These are phyloP conservation scores for Hyparrhenia diplandra DNA, from an alignment of 176 grass and related monocot species.

Conservation along the genomic window DNA sequence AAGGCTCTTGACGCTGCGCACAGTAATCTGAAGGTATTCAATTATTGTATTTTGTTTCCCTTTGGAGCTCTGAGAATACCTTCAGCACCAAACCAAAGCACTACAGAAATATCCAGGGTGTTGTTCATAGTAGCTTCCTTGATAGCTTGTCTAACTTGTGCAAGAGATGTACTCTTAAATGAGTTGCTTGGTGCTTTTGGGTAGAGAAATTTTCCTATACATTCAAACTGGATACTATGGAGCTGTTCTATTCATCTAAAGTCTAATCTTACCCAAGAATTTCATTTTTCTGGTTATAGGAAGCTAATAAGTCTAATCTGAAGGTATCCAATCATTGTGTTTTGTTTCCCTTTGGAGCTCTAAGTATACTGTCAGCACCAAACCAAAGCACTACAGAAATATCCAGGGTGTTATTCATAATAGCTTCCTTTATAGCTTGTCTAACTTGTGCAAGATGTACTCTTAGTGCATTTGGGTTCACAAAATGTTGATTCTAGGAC, in stretches of 20 bases:
- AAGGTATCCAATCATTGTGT: constrained; percentile 38
- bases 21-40: constrained; percentile 62
- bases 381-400: too few species aligned
- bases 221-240: neutral
- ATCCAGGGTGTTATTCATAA: neutral
- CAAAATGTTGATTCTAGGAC: too few species aligned
- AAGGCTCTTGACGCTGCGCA: constrained; percentile 38
- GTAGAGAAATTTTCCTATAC: neutral
- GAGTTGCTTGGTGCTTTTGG: neutral
- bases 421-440: too few species aligned
- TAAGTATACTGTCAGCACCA: too few species aligned
- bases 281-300: constrained; percentile 36
- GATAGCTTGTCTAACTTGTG: too few species aligned
- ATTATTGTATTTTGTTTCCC: neutral
- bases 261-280: neutral
- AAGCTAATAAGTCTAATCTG: constrained; percentile 65
- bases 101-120: neutral
- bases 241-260: neutral
- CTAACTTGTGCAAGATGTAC: too few species aligned
- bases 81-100: too few species aligned
- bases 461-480: too few species aligned
- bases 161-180: neutral
- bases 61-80: neutral
- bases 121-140: neutral
- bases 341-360: too few species aligned